Base-by-base conservation (phyloP, 179 eudicot genomes). In the Spergularia azorica region DNA sequence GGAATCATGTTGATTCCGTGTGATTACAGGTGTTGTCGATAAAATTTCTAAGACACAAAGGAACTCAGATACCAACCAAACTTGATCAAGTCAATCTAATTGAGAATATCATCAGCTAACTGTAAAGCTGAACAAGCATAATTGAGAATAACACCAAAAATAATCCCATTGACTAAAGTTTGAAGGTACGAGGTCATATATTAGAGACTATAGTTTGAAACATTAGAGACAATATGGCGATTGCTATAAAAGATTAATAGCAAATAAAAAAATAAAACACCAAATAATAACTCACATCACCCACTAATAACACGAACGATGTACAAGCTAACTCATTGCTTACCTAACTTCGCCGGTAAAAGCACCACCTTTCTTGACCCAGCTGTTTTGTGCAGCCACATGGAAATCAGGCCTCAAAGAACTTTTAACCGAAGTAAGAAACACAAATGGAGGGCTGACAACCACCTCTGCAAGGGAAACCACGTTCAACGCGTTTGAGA, bases 281-380 rank as follows among this genome's bases (percentile, higher is more conserved):
- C 16, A 60, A 18, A 20, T 51, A 21, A 59, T 72, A 21, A 61
- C 39, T 71, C 59, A 43, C 43, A 61, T 55, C 17, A 12, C 60
- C 48, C 48, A 6, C 6, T 43, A 43, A 43, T 43, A 1, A 26
- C 48, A 50, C 55, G 10, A 26, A 20, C 52, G 74, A 57, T 46
- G 46, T 57, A 68, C 0, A n/a, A 48, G 65, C 46, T 18, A 52
- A 41, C 17, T 43, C 36, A 56, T 38, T 14, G 72, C 86, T 72
- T 91, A 94, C 98, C 98, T 92, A 62, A 94, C 80, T 77, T 94
- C 98, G 76, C 97, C 98, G 0, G 98, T 94, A 80, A 82, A 94
- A 76, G 98, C 98, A 81, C 98, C 98, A 15, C 98, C 98, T 73
- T 92, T 94, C 72, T 87, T 85, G 51, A 90, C 91, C 97, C 97